These are phyloP conservation scores for Erythrophleum fordii DNA, from an alignment of 306 rosid species.

Conservation along the genomic window DNA sequence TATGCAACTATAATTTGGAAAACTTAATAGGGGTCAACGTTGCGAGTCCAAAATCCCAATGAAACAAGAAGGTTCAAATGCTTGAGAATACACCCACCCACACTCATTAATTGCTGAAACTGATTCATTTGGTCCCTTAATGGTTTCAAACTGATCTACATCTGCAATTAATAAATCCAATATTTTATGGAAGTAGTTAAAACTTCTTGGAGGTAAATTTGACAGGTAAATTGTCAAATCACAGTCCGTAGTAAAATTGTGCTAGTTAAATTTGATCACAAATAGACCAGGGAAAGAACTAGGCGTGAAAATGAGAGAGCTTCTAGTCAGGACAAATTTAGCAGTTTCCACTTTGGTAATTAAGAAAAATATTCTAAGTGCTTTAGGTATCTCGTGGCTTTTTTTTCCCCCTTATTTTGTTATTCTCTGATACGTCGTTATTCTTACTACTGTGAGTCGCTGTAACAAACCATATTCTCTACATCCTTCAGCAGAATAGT, in stretches of 20 bases:
- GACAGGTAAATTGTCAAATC: neutral
- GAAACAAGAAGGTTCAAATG: neutral
- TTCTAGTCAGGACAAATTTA: neutral
- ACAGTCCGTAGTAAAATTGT: neutral
- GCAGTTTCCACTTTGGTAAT: neutral
- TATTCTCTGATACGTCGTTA: neutral
- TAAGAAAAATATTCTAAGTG: neutral
- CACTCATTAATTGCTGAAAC: neutral
- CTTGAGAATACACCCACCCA: neutral
- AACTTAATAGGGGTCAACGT: neutral
- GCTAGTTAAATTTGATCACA: neutral
- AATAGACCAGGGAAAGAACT: neutral
- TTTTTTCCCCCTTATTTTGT: neutral
- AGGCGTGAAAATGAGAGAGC: neutral
- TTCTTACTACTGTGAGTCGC: neutral
- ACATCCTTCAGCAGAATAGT: neutral
- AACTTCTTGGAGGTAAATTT: neutral
- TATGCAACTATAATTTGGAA: neutral
- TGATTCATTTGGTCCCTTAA: neutral
- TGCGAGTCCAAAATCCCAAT: neutral
- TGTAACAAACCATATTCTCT: constrained; percentile 1
- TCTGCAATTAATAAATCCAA: neutral
- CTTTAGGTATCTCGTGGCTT: neutral
- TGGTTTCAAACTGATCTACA: neutral
- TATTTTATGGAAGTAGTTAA: neutral